phyloP scores from a whole-genome alignment of 1,139 yeast genomes.

The Hansenula sp. region DNA sequence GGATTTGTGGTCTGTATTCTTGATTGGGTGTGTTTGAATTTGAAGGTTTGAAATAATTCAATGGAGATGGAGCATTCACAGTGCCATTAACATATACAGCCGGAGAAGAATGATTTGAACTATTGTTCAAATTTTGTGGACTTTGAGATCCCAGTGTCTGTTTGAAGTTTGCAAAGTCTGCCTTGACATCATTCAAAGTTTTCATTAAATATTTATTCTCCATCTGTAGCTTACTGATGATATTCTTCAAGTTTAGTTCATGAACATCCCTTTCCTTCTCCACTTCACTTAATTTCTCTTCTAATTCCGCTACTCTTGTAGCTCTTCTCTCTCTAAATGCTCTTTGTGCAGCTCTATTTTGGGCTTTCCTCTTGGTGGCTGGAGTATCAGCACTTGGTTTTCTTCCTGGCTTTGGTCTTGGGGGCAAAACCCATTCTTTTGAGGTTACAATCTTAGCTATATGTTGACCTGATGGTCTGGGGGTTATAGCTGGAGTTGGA shows the following conservation, averaged over 20 bases:
- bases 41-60: conserved; percentile 20
- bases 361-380: conserved; percentile 81
- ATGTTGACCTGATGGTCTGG: conserved; percentile 5
- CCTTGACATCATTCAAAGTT: conserved; percentile 24
- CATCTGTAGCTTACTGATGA: conserved; percentile 28
- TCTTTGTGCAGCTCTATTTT: conserved; percentile 92
- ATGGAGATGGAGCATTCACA: conserved; percentile 21
- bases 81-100: conserved; percentile 21
- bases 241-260: conserved; percentile 53
- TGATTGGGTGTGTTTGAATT: conserved; percentile 5
- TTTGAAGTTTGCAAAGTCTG: conserved; percentile 19
- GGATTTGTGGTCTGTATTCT: conserved; percentile 5
- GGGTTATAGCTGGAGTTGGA: conserved; percentile 2
- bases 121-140: conserved; percentile 6
- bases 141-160: conserved; percentile 6
- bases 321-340: conserved; percentile 55
- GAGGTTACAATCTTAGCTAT: conserved; percentile 58
- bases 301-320: conserved; percentile 44
- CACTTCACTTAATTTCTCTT: conserved; percentile 53
- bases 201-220: conserved; percentile 31
- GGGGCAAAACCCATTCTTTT: conserved; percentile 90
- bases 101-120: conserved; percentile 13
- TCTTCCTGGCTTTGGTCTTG: conserved; percentile 87
- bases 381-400: conserved; percentile 75
- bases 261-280: conserved; percentile 61